Evolutionary conservation across 1,284 basidiomycete genomes (phyloP).

Genomic region (Agroathelia rolfsii): DNA sequence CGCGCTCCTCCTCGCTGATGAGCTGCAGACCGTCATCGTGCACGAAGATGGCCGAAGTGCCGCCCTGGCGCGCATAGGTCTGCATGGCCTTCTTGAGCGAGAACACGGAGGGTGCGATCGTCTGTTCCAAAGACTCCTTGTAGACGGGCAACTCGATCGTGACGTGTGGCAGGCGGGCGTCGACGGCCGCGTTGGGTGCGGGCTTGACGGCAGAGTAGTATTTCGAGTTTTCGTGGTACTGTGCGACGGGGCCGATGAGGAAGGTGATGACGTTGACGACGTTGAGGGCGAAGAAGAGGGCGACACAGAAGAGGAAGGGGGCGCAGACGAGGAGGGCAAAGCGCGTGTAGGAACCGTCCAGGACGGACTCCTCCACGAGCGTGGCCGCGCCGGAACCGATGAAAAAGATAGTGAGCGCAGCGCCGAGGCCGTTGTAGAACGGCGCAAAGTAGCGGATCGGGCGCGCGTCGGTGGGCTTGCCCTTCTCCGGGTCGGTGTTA

Average conservation of each 20-base stretch:
- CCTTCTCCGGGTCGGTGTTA: slow-evolving; percentile 42
- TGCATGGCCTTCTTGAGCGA: slow-evolving; percentile 82
- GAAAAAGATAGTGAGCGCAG: slow-evolving; percentile 53
- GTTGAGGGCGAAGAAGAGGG: slow-evolving; percentile 54
- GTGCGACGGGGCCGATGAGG: slow-evolving; percentile 62
- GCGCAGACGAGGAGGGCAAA: slow-evolving; percentile 54
- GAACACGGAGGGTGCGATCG: slow-evolving; percentile 66
- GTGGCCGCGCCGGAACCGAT: slow-evolving; percentile 45
- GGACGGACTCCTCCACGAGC: slow-evolving; percentile 54
- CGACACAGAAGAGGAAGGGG: slow-evolving; percentile 58
- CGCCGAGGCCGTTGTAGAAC: slow-evolving; percentile 65
- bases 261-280: slow-evolving; percentile 53
- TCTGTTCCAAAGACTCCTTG: slow-evolving; percentile 62
- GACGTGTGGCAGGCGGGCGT: slow-evolving; percentile 56
- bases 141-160: slow-evolving; percentile 76
- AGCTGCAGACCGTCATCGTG: slow-evolving; percentile 71
- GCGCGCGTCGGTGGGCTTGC: slow-evolving; percentile 30
- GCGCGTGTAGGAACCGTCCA: slow-evolving; percentile 55
- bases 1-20: slow-evolving; percentile 49
- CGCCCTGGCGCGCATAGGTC: slow-evolving; percentile 76
- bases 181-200: slow-evolving; percentile 49
- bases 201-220: slow-evolving; percentile 62
- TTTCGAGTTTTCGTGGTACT: slow-evolving; percentile 63
- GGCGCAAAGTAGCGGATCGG: slow-evolving; percentile 71
- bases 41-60: slow-evolving; percentile 66